A percentile compares a stretch with the other conserved stretches of the same genome.
Evolutionary conservation across 1,284 basidiomycete genomes (phyloP).

Genomic region (Cerrena zonata): DNA sequence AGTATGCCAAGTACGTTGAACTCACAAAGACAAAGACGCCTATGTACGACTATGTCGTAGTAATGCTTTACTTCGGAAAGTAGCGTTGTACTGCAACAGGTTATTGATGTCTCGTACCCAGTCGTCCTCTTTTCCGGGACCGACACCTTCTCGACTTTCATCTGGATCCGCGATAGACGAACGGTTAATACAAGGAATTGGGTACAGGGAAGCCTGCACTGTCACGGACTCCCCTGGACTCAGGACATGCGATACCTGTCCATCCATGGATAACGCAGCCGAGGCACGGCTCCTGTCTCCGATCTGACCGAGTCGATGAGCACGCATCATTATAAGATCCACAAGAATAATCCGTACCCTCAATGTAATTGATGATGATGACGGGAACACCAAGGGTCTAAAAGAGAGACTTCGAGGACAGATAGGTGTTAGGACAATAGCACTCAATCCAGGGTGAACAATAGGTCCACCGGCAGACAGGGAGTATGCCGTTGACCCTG

Average conservation of each 20-base stretch:
- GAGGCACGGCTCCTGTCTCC: conserved; percentile 79
- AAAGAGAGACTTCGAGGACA: conserved; percentile 91
- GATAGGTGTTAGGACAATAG: conserved; percentile 89
- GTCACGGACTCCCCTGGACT: conserved; percentile 80
- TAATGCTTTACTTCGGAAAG: conserved; percentile 82
- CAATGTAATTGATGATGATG: conserved; percentile 75
- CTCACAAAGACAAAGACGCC: not conserved
- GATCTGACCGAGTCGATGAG: conserved; percentile 48
- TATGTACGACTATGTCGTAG: conserved; percentile 57
- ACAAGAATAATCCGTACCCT: conserved; percentile 58
- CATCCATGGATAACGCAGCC: conserved; percentile 90
- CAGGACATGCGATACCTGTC: conserved; percentile 76
- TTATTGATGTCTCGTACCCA: conserved; percentile 98
- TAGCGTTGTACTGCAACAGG: conserved; percentile 84
- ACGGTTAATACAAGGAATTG: conserved; percentile 88
- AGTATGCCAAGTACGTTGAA: no score
- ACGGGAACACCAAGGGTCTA: conserved; percentile 85
- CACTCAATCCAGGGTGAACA: conserved; percentile 87
- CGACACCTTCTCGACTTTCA: conserved; percentile 30
- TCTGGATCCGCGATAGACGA: conserved; percentile 58
- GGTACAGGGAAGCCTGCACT: conserved; percentile 80
- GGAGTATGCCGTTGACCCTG: conserved; percentile 95
- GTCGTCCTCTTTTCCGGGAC: conserved; percentile 79
- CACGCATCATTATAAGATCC: not conserved
- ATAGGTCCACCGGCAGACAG: conserved; percentile 94